Evolutionary conservation across 495 filamentous ascomycete genomes (phyloP), one percentile per base, ranked within the genome.

Genomic region (Aspergillus indologenus): DNA sequence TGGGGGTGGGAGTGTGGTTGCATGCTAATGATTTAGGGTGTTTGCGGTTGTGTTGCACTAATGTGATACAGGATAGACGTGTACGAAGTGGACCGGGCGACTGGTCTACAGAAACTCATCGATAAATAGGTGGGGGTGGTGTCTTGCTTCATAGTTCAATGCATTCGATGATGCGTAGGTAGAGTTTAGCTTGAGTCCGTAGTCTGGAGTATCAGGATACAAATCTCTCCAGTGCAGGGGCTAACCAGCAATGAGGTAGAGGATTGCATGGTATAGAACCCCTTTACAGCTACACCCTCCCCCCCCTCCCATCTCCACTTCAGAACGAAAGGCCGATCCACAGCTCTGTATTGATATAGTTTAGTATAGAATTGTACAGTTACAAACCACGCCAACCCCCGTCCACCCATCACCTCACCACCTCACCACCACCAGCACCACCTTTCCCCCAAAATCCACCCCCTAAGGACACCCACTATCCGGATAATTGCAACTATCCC

Each of bases 401-500:
- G 12, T 40, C 34, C 2, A 7, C 12, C 12, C 12, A 2, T 40
- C 11, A 22, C 9, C 7, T 47, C 45, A 9, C 22, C 11, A 19
- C 45, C 20, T 2, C 20, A 3, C 23, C 20, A 19, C 20, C 6
- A 12, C 18, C 45, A 22, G 11, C 26, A 29, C 26, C 9, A n/a
- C n/a, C n/a, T n/a, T n/a, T n/a, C n/a, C 17, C 17, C 55, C 46
- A 70, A 58, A 40, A 11, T 6, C 6, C 5, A 40, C 34, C 34
- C 34, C 2, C 12, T 11, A 40, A 11, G 65, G 61, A 43, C 66
- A 68, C 20, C 68, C 66, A 14, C 46, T 62, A 9, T 61, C 60
- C 34, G 64, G 64, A 53, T 66, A 74, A 61, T 81, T 81, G 60
- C 79, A 81, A 57, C 69, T 75, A 61, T 68, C 70, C 8, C 61